Base-by-base conservation (phyloP, 139 green algal genomes). In the Coelastrella sp. region DNA sequence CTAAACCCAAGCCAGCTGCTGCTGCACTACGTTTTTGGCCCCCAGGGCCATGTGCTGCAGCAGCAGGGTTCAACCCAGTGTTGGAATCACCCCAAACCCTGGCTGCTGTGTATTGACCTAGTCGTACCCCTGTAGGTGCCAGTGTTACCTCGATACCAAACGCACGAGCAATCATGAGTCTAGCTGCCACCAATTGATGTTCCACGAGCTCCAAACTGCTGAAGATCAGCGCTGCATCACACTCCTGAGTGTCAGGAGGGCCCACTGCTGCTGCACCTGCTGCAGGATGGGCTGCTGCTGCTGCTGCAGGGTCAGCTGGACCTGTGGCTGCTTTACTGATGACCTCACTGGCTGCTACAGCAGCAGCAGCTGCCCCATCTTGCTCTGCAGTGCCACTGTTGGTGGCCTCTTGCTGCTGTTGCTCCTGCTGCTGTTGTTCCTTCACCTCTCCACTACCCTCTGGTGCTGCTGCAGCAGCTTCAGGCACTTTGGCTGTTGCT, bases 191-290 rank as follows among this genome's bases (percentile, higher is more conserved):
- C 4, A 92, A 75, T 64, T 89, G 80, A 71, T 81, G 60, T 73
- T 92, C 86, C 21, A 92, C 79, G 2, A 88, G 74, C 35, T 92
- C 86, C 21, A 92, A 57, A 3, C 72, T 66, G 53, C 50, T 71
- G 59, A 85, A 89, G 2, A 91, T 45, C 19, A 67, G 45, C 3
- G 63, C 84, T 3, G 88, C 57, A 11, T 85, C 64, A 38, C 32
- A 48, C 23, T 38, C 40, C 23, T 25, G 6, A 27, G 25, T 41
- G 21, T 1, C 9, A 62, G 17, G 30, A 27, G 37, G 30, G 19
- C 4, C 40, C 17, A 35, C 35, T 17, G 75, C 75, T 35, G 51
- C 75, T 71, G 53, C 74, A 40, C 35, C 74, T 59, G 51, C 53
- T 43, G 40, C 69, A 9, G 69, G 23, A 4, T 5, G 6, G 5